phyloP scores from a whole-genome alignment of 768 basidiomycete genomes.

The Leccinum sublutescens region DNA sequence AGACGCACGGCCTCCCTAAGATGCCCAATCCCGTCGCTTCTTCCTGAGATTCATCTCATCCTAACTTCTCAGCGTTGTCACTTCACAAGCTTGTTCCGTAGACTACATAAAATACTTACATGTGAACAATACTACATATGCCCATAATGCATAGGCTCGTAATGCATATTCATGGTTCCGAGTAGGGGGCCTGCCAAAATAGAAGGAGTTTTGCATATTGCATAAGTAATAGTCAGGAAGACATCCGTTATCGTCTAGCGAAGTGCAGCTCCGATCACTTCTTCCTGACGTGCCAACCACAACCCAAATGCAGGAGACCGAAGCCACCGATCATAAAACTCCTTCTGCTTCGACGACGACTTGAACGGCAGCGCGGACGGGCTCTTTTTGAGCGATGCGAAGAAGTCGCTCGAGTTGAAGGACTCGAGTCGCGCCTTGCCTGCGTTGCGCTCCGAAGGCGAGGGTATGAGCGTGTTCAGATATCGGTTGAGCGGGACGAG shows the following conservation, averaged over 20 bases:
- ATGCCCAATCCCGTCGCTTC: neutral
- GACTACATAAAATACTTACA: neutral
- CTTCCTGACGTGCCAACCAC: slow-evolving; percentile 78
- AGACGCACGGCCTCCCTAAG: slow-evolving; percentile 24
- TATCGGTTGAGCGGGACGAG: slow-evolving; percentile 90
- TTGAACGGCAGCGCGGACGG: slow-evolving; percentile 76
- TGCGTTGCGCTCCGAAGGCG: too few species aligned
- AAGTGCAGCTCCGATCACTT: slow-evolving; percentile 49
- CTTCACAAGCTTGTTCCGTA: neutral
- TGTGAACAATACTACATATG: neutral
- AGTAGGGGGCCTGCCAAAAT: neutral
- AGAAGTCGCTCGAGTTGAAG: too few species aligned
- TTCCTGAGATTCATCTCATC: neutral
- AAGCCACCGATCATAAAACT: slow-evolving; percentile 79
- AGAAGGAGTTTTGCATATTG: neutral
- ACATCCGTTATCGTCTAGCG: neutral
- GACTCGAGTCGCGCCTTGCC: too few species aligned
- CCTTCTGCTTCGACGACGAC: slow-evolving; percentile 57
- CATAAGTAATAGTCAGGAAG: neutral
- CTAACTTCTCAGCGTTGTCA: neutral
- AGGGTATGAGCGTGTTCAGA: slow-evolving; percentile 61
- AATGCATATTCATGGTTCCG: neutral
- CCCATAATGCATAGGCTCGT: neutral
- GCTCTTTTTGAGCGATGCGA: slow-evolving; percentile 25
- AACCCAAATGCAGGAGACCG: slow-evolving; percentile 74